Conservation (phyloP, 75 land plant genomes). For the Sequoiadendron giganteum region DNA sequence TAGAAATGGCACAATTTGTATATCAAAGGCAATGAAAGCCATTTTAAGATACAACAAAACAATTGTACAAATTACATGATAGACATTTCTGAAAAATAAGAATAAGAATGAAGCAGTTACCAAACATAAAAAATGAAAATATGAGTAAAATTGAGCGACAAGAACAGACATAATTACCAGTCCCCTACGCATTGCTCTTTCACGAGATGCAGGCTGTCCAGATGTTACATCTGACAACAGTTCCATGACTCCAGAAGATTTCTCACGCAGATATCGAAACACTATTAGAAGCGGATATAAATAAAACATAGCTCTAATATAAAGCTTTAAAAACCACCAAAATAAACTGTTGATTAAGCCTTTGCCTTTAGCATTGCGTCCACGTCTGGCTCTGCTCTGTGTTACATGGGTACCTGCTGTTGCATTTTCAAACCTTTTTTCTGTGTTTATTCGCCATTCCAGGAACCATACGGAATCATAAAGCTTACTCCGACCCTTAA, state of each 20-base stretch:
- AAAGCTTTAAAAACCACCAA: neutral
- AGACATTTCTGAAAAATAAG: too few relatives aligned
- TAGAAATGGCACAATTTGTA: neutral
- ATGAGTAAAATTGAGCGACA: neutral
- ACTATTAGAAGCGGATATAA: neutral
- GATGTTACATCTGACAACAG: neutral
- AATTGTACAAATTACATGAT: neutral
- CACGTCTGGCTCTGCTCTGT: neutral
- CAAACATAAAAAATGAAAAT: neutral
- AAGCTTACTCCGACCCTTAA: constrained; percentile 47
- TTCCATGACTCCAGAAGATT: neutral
- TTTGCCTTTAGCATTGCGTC: too few relatives aligned
- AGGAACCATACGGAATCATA: constrained; percentile 65
- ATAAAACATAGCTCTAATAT: neutral
- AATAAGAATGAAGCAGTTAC: neutral
- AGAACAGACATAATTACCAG: neutral
- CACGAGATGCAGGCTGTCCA: neutral
- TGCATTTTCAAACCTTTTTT: constrained; percentile 34
- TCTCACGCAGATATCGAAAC: neutral
- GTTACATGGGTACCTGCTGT: neutral
- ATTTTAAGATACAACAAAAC: neutral
- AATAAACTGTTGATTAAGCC: neutral
- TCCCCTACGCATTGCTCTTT: neutral
- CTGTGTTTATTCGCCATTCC: constrained; percentile 73
- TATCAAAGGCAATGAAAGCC: neutral